Evolutionary conservation across 106 monocot genomes (phyloP).

Genomic region (Dendrobium huoshanense): DNA sequence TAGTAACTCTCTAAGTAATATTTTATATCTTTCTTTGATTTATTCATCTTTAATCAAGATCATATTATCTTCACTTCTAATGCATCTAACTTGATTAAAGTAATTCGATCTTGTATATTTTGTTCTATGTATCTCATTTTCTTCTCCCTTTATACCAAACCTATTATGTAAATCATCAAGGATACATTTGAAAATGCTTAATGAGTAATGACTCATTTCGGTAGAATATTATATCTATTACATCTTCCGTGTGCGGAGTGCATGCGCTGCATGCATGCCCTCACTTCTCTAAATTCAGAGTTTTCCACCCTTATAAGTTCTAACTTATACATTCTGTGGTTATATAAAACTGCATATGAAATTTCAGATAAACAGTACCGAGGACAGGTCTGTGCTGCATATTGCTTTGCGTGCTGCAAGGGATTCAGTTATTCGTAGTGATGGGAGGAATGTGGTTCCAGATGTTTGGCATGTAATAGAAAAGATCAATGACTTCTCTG

Average conservation of each 20-base stretch:
- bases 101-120: neutral
- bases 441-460: constrained; percentile 80
- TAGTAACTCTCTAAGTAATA: neutral
- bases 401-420: constrained; percentile 78
- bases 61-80: neutral
- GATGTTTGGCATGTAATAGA: constrained; percentile 90
- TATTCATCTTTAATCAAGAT: neutral
- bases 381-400: constrained; percentile 87
- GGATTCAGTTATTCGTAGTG: constrained; percentile 57
- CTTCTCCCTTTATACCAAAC: neutral
- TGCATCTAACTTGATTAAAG: neutral
- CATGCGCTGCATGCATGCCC: neutral
- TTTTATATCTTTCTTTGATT: neutral
- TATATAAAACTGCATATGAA: neutral
- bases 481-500: constrained; percentile 77
- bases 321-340: neutral
- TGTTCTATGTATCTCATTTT: neutral
- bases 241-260: neutral
- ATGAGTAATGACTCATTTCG: neutral
- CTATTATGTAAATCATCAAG: neutral
- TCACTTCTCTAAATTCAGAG: neutral
- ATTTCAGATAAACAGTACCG: constrained; percentile 84
- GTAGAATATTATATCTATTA: neutral
- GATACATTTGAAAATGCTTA: neutral
- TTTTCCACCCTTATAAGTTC: neutral